A percentile compares a stretch with the other conserved stretches of the same genome.
These are phyloP conservation scores for Tardiomyces depauwii DNA, from an alignment of 1,139 yeast species.

Conservation along the genomic window DNA sequence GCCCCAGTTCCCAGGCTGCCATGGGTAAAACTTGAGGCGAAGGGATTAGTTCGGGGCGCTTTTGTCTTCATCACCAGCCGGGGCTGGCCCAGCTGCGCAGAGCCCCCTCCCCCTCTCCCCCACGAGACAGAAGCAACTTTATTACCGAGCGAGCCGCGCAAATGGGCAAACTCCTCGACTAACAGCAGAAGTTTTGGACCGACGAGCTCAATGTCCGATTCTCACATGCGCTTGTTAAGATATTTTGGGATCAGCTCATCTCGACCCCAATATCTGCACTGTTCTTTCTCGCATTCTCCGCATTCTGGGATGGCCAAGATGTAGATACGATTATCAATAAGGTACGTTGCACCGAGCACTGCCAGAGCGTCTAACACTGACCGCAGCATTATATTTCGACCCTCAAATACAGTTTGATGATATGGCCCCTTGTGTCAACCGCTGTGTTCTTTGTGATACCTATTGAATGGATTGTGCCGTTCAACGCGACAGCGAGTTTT, in stretches of 20 bases:
- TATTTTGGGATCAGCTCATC: constrained; percentile 23
- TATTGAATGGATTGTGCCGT: constrained; percentile 22
- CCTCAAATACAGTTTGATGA: constrained; percentile 20
- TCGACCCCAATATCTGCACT: constrained; percentile 27
- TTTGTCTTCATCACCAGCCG: too few species aligned
- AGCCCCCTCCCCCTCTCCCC: too few species aligned
- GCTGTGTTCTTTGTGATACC: constrained; percentile 23
- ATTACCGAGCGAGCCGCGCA: too few species aligned
- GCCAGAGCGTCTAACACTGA: too few species aligned
- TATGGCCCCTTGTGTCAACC: constrained; percentile 28
- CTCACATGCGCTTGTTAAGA: constrained; percentile 13
- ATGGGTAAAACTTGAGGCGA: too few species aligned
- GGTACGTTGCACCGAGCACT: constrained; percentile 1
- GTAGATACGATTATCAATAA: constrained; percentile 21
- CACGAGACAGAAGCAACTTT: too few species aligned
- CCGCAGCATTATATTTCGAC: constrained; percentile 14
- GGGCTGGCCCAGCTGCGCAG: too few species aligned
- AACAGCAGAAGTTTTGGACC: constrained; percentile 23
- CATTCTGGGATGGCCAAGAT: constrained; percentile 28
- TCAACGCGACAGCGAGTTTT: constrained; percentile 23
- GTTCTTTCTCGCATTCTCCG: constrained; percentile 21
- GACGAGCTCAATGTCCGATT: constrained; percentile 18
- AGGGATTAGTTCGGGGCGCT: too few species aligned
- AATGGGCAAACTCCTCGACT: too few species aligned
- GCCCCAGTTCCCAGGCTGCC: too few species aligned